phyloP scores from a whole-genome alignment of 1,139 yeast genomes.

The Wickerhamiella infanticola region DNA sequence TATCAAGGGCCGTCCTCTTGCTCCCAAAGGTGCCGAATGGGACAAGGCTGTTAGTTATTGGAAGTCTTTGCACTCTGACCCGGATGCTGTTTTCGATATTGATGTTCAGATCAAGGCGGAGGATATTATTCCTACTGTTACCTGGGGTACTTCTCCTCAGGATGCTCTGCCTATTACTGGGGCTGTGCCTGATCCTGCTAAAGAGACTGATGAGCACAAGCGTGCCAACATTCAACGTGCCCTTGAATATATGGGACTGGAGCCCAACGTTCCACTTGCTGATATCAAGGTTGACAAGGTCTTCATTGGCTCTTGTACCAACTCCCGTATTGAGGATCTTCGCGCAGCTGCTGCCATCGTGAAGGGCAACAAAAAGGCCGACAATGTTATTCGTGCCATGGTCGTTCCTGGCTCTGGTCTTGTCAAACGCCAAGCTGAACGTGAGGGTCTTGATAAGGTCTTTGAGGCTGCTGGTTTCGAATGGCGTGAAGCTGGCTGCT shows the following conservation, averaged over 20 bases:
- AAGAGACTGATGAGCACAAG: conserved; percentile 54
- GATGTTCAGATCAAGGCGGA: conserved; percentile 68
- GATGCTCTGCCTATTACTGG: conserved; percentile 94
- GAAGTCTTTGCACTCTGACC: conserved; percentile 75
- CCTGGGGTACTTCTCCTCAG: conserved; percentile 99
- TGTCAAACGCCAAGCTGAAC: conserved; percentile 83
- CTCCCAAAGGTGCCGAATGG: conserved; percentile 90
- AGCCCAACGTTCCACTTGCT: conserved; percentile 63
- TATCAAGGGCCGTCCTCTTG: conserved; percentile 83
- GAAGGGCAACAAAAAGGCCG: conserved; percentile 79
- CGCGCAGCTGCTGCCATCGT: conserved; percentile 91
- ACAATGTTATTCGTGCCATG: conserved; percentile 62
- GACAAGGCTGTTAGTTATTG: conserved; percentile 85
- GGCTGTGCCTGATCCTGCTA: conserved; percentile 72
- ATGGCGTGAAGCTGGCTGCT: conserved; percentile 99
- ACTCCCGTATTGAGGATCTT: conserved; percentile 92
- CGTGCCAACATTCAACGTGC: conserved; percentile 84
- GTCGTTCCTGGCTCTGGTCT: conserved; percentile 97
- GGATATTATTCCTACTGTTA: conserved; percentile 87
- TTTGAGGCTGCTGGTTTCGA: conserved; percentile 87
- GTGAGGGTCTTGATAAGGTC: conserved; percentile 83
- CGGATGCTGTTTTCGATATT: conserved; percentile 75
- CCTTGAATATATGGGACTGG: conserved; percentile 77
- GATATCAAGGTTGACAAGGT: conserved; percentile 75
- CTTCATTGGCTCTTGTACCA: conserved; percentile 95